These are phyloP conservation scores for Staphylotrichum longicolle DNA, from an alignment of 495 filamentous ascomycete genomes.

Conservation along the genomic window DNA sequence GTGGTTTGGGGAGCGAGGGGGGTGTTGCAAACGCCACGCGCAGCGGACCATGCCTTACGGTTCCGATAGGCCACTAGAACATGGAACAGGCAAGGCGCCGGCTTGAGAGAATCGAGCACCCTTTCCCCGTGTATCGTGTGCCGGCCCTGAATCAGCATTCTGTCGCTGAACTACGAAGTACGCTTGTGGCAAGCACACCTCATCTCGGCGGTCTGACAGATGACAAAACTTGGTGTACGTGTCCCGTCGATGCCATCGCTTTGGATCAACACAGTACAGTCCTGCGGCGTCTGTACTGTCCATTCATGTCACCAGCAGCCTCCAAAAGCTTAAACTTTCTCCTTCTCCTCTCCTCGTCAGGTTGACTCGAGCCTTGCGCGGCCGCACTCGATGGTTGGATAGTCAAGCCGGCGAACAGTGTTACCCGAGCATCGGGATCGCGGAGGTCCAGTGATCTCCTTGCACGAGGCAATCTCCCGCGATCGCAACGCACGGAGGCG, in stretches of 20 bases:
- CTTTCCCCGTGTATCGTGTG: neutral
- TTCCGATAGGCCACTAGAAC: neutral
- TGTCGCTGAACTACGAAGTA: neutral
- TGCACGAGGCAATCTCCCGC: no score
- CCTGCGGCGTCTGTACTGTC: neutral
- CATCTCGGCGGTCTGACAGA: neutral
- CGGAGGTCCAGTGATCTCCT: no score
- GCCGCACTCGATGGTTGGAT: no score
- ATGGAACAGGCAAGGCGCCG: neutral
- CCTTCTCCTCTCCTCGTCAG: no score
- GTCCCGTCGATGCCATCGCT: neutral
- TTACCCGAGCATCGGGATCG: no score
- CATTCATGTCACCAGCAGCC: neutral
- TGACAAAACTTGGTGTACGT: neutral
- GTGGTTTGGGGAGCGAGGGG: no score
- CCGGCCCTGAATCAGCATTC: neutral
- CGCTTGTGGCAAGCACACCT: no score
- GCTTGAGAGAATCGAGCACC: no score
- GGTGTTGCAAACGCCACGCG: neutral
- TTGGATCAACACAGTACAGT: neutral
- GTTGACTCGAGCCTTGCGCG: no score
- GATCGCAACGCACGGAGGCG: no score
- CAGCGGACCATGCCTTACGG: neutral
- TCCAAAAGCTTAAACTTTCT: neutral
- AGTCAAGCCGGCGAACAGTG: no score